Base-by-base conservation (phyloP, 768 basidiomycete genomes). In the Pleurotus salmoneostramineus region DNA sequence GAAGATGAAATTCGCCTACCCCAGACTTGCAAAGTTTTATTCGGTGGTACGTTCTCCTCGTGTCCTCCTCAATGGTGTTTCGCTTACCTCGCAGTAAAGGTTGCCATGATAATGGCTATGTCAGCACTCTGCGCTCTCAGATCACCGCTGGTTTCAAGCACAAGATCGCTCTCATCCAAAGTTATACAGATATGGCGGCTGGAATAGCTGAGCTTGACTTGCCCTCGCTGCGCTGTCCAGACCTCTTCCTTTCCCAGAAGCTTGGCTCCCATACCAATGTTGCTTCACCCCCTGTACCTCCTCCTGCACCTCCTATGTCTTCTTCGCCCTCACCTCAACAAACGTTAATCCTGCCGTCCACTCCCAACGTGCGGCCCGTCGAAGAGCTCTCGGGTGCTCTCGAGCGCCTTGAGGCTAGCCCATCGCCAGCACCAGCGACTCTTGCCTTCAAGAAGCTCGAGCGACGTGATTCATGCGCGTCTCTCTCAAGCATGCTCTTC, bases 51-150 rank as follows among this genome's bases (percentile, higher is more conserved):
- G 67, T 59, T 60, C 64, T 68, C 61, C 42, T 31, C 34, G 59
- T 52, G 21, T 48, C 56, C 15, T 58, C 58, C 31, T 51, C 58
- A 7, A 56, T 6, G 21, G 40, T 6, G 17, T 61, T 15, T 60
- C n/a, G 35, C 55, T 14, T 58, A 49, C 7, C 57, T 44, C 6
- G 35, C 49, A 56, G 35, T 33, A 45, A 61, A 88, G 87, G 86
- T 61, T 85, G 83, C 64, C 88, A 89, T 66, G 88, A 89, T 71
- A 83, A 83, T 71, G 87, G 88, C 63, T 89, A 90, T 71, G 77
- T 81, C 51, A 78, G 82, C 27, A 77, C 75, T 58, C 78, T 90
- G 55, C 80, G 80, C 48, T 83, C 85, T 15, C 79, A 85, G 51
- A 81, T 86, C 55, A 88, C 87, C 45, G 79, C 82, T 33, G 86